Conservation (phyloP, 2,329 filamentous ascomycete genomes). For the Cladophialophora immunda region DNA sequence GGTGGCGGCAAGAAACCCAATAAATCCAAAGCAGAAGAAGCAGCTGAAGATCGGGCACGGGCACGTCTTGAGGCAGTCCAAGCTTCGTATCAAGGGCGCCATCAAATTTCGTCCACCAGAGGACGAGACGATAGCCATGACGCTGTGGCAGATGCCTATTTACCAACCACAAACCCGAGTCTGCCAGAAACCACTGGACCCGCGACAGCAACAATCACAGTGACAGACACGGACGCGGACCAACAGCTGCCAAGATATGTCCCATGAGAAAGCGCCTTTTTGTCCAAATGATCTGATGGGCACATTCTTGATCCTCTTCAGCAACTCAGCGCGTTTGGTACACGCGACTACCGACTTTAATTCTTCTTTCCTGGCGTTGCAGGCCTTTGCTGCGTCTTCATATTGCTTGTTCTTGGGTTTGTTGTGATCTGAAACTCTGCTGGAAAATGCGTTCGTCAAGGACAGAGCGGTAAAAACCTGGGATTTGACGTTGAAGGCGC, state of each 20-base stretch:
- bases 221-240: constrained; percentile 17
- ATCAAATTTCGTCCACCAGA: background rate
- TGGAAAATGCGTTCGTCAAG: background rate
- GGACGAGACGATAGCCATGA: background rate
- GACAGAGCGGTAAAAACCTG: background rate
- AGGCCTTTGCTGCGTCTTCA: background rate
- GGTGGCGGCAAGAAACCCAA: background rate
- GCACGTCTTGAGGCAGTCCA: constrained; percentile 12
- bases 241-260: constrained; percentile 27
- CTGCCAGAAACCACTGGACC: background rate
- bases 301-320: background rate
- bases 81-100: constrained; percentile 8
- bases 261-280: constrained; percentile 16
- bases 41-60: constrained; percentile 29
- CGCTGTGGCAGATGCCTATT: background rate
- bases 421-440: background rate
- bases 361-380: background rate
- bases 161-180: background rate
- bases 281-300: background rate
- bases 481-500: background rate
- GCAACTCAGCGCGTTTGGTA: background rate
- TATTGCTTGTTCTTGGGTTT: background rate
- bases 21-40: constrained; percentile 30
- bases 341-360: background rate
- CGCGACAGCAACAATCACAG: background rate